Evolutionary conservation across 345 rosid genomes (phyloP), one percentile per base, ranked within the genome.

Genomic region (Hibiscus trionum): DNA sequence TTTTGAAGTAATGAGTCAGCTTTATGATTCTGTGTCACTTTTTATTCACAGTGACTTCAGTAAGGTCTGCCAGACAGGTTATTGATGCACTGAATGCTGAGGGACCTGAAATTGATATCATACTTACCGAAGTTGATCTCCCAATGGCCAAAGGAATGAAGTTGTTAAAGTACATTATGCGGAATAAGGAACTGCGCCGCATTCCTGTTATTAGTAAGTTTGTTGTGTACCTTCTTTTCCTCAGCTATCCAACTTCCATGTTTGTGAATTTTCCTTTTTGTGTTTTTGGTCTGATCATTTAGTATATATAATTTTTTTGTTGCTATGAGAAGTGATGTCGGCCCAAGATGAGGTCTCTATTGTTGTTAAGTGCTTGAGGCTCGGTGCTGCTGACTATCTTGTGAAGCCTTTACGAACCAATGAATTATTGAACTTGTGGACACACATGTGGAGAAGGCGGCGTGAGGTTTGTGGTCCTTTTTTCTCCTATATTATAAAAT

Each of bases 131-230:
- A 82, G 93, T 95, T 75, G 96, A 95, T 86, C 91, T 95, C 71
- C 99, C 97, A 73, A 88, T 92, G 96, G 78, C 81, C 57, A 95
- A 95, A 80, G 99, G 99, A 84, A 83, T 89, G 90, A 95, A 95
- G 86, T 83, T 92, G 96, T 80, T 95, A 73, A 95, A 91, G 84
- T 92, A 95, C 81, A 90, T 95, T 66, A 83, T 85, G 4, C 86
- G 91, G 64, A 90, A 95, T 83, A 90, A 90, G 77, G 93, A 87
- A 63, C 85, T 95, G 67, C 85, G 80, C 15, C 93, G 89, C 65
- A 95, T 95, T 80, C 99, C 99, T 72, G 96, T 95, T 59, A 95
- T 95, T 77, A 95, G 99, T 95, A 85, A 84, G 97, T 81, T 75
- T 80, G 33, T 65, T 42, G 55, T 76, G 15, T 21, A 46, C 59